Evolutionary conservation across 2,329 filamentous ascomycete species (phyloP).

Genomic region (Ustulina deusta): DNA sequence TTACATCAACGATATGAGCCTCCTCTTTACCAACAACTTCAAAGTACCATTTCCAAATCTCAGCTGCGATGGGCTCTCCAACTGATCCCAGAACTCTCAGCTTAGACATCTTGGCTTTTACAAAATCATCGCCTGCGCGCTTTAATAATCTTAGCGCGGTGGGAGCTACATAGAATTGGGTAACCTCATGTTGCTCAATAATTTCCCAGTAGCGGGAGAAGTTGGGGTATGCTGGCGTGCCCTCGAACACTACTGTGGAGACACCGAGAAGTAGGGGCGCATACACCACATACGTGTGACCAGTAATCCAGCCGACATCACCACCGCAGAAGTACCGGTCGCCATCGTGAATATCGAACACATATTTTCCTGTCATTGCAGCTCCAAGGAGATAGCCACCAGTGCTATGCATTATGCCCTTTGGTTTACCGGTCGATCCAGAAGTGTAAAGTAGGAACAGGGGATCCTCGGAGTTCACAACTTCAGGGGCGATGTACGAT

Average conservation of each 20-base stretch:
- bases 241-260: constrained; percentile 96
- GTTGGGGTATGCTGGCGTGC: constrained; percentile 95
- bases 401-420: constrained; percentile 98
- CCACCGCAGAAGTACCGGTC: constrained; percentile 98
- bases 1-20: constrained; percentile 92
- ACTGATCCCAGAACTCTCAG: constrained; percentile 93
- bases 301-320: constrained; percentile 99
- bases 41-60: constrained; percentile 99
- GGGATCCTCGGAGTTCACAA: constrained; percentile 93
- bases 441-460: constrained; percentile 98
- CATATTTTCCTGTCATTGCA: constrained; percentile 95
- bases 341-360: constrained; percentile 95
- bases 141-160: constrained; percentile 94
- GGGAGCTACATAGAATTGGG: constrained; percentile 98
- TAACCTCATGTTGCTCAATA: constrained; percentile 93
- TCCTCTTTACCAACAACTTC: constrained; percentile 94
- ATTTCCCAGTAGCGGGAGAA: constrained; percentile 99
- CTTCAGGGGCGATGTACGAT: constrained; percentile 87
- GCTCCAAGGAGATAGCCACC: constrained; percentile 95
- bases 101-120: constrained; percentile 89
- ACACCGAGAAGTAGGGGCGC: constrained; percentile 93
- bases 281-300: constrained; percentile 98
- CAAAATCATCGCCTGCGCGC: constrained; percentile 92
- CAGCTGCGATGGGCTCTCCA: constrained; percentile 95
- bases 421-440: constrained; percentile 97